Percentiles rank a stretch among this genome's conserved stretches.
These are phyloP conservation scores for Thelephora terrestris DNA, from an alignment of 1,284 basidiomycete species.

Conservation along the genomic window DNA sequence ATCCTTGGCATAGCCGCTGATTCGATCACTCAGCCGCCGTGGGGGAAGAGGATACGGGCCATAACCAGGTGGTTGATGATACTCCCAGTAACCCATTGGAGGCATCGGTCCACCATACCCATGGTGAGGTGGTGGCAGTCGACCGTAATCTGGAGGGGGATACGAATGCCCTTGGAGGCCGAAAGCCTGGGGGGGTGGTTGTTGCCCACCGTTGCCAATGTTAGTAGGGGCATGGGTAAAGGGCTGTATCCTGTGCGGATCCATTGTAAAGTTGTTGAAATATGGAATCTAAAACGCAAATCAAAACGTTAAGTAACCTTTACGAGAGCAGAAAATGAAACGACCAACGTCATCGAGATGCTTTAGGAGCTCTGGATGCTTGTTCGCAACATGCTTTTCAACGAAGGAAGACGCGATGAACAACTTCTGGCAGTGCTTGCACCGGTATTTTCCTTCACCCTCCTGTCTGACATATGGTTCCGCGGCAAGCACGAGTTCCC, in stretches of 20 bases:
- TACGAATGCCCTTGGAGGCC: conserved; percentile 55
- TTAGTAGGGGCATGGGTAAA: conserved; percentile 65
- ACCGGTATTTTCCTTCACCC: conserved; percentile 90
- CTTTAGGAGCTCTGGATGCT: conserved; percentile 75
- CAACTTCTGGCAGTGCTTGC: conserved; percentile 88
- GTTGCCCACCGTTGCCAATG: conserved; percentile 46
- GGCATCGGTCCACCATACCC: conserved; percentile 23
- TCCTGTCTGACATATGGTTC: conserved; percentile 84
- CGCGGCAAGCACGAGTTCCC: conserved; percentile 71
- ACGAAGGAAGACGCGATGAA: conserved; percentile 95
- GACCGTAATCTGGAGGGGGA: conserved; percentile 32
- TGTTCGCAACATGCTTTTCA: conserved; percentile 88
- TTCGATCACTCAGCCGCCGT: conserved; percentile 63
- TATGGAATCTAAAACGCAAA: conserved; percentile 53
- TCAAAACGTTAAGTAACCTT: background rate
- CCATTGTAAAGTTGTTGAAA: conserved; percentile 90
- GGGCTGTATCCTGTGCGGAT: conserved; percentile 85
- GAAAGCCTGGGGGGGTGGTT: conserved; percentile 69
- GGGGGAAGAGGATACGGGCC: conserved; percentile 25
- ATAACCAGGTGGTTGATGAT: conserved; percentile 10
- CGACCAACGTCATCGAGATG: conserved; percentile 60
- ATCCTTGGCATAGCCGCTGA: conserved; percentile 60
- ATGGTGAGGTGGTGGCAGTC: conserved; percentile 30
- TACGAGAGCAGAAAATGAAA: background rate
- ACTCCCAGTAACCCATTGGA: conserved; percentile 1